Base-by-base conservation (phyloP, 148 eudicot species). In the Chenopodium album region DNA sequence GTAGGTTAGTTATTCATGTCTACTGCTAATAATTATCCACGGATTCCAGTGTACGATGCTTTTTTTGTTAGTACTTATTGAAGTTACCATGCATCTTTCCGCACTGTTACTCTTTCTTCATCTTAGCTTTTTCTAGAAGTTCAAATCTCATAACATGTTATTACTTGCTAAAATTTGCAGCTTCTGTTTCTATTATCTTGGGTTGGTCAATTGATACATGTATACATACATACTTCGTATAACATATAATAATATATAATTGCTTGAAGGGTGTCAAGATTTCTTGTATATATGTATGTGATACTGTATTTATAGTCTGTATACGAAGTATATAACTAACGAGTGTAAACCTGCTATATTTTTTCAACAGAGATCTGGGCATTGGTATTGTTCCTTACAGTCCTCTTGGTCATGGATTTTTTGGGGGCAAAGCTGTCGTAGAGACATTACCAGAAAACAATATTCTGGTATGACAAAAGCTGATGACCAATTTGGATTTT, bases 341-440 rank as follows among this genome's bases (percentile, higher is more conserved):
- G 34, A 22, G 17, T 17, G 4, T 20, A 46, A 31, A 9, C 11
- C 44, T 65, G 20, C 52, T 77, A 8, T 78, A 54, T 2, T 74
- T 47, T 4, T 65, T 73, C 19, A 64, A 73, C 87, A 92, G 97
- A 87, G 97, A 91, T 73, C 94, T 90, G 78, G 97, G 98, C 83
- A 91, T 92, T 69, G 91, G 93, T 41, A 84, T 94, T 48, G 98
- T 94, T 52, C 89, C 98, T 10, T 94, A 90, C 73, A 82, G 97
- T 75, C 97, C 94, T 77, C 87, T 90, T 80, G 97, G 92, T 60
- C 92, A 89, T 71, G 94, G 97, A 16, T 87, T 94, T 81, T 91
- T 94, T 22, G 98, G 88, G 23, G 98, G 97, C 65, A 92, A 88
- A 84, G 96, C 89, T 68, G 87, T 85, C 56, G 85, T 87, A 79